phyloP scores from a whole-genome alignment of 345 rosid genomes.

The Syzygium aromaticum region DNA sequence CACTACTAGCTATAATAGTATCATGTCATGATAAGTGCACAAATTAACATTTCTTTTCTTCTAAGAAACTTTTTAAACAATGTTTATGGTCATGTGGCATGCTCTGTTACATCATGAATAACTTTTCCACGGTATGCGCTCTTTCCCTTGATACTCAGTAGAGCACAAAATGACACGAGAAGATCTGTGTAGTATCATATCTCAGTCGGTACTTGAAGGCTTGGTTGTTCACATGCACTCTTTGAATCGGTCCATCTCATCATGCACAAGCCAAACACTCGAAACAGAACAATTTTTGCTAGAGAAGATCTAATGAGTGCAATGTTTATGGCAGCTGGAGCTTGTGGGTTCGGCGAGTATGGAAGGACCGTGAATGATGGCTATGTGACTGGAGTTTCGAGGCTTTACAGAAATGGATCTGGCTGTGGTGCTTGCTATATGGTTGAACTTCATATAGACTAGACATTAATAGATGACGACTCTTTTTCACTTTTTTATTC shows the following conservation, averaged over 20 bases:
- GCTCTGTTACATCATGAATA: background rate
- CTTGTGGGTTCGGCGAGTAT: constrained; percentile 75
- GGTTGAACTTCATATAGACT: constrained; percentile 19
- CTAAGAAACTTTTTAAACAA: background rate
- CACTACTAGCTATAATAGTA: background rate
- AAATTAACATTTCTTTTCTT: background rate
- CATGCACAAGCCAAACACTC: background rate
- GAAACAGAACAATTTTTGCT: background rate
- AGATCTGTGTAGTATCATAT: background rate
- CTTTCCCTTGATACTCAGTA: background rate
- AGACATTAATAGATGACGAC: background rate
- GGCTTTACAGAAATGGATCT: constrained; percentile 58
- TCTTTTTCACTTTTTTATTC: background rate
- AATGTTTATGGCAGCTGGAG: constrained; percentile 45
- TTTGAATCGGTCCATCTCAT: background rate
- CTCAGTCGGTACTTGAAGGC: background rate
- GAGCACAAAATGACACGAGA: background rate
- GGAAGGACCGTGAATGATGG: constrained; percentile 70
- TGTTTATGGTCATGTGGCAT: background rate
- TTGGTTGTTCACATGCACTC: background rate
- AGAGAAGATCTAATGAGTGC: background rate
- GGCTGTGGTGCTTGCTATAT: constrained; percentile 96
- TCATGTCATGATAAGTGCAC: background rate
- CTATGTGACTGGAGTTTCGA: constrained; percentile 74
- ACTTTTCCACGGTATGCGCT: background rate